Evolutionary conservation across 352 stramenopile species (phyloP).

Genomic region (Pythium oligandrum): DNA sequence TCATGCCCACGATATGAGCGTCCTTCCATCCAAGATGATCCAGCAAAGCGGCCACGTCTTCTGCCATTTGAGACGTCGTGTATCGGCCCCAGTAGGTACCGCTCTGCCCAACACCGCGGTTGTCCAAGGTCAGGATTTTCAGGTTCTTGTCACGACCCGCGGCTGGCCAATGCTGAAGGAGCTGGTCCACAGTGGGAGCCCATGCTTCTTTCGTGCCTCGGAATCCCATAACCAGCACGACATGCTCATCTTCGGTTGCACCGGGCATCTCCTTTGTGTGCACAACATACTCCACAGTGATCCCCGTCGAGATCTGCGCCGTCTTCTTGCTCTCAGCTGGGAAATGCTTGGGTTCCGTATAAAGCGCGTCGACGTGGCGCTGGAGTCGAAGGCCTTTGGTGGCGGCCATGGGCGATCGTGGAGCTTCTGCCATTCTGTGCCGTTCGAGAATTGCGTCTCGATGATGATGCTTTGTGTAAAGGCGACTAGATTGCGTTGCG

Average conservation of each 20-base stretch:
- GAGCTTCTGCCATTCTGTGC: no score
- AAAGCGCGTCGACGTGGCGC: conserved; percentile 39
- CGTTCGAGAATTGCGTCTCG: no score
- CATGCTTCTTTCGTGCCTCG: conserved; percentile 50
- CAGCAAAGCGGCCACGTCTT: conserved; percentile 50
- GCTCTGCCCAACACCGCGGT: conserved; percentile 46
- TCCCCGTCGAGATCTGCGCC: conserved; percentile 27
- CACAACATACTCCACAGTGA: conserved; percentile 39
- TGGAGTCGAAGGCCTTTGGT: conserved; percentile 23
- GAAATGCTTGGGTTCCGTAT: conserved; percentile 24
- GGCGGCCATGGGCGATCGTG: neutral
- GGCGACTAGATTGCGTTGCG: no score
- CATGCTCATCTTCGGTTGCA: conserved; percentile 13
- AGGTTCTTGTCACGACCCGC: conserved; percentile 23
- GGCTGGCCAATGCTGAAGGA: conserved; percentile 36
- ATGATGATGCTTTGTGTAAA: no score
- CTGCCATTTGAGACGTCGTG: conserved; percentile 49
- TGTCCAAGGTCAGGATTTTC: conserved; percentile 51
- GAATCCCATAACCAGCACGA: conserved; percentile 30
- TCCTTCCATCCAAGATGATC: conserved; percentile 49
- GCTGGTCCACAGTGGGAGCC: conserved; percentile 37
- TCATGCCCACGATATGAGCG: conserved; percentile 22
- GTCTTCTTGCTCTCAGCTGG: conserved; percentile 23
- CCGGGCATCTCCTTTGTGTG: conserved; percentile 1
- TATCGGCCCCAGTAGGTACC: conserved; percentile 38